Evolutionary conservation across 768 basidiomycete genomes (phyloP).

Genomic region (Suillus placidus): DNA sequence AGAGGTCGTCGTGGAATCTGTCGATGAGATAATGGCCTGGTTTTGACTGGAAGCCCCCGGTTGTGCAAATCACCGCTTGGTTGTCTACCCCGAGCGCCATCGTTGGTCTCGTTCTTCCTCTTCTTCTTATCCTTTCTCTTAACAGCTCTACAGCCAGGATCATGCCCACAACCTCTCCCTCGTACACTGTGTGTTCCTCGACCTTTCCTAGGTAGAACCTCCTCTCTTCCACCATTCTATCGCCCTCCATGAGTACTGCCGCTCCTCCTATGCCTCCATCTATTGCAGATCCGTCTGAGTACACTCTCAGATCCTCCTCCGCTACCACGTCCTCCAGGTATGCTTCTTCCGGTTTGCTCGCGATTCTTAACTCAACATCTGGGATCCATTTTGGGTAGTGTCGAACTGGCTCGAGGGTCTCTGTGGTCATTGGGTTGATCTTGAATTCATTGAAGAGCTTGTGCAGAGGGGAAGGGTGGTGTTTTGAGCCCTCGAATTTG

Average conservation of each 20-base stretch:
- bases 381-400: too few species aligned
- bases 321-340: constrained; percentile 4
- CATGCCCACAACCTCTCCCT: constrained; percentile 33
- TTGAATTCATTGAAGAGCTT: too few species aligned
- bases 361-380: too few species aligned
- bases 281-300: constrained; percentile 34
- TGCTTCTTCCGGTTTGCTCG: too few species aligned
- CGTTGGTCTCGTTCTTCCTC: too few species aligned
- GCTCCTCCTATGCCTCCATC: constrained; percentile 32
- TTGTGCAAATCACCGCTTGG: constrained; percentile 15
- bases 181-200: constrained; percentile 31
- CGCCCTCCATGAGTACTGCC: constrained; percentile 26
- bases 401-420: too few species aligned
- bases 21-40: constrained; percentile 14
- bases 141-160: constrained; percentile 31
- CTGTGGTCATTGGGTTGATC: too few species aligned
- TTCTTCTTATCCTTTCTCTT: not conserved
- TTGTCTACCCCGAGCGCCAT: constrained; percentile 8
- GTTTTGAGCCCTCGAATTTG: too few species aligned
- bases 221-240: constrained; percentile 6
- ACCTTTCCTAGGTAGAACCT: constrained; percentile 25
- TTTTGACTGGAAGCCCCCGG: not conserved
- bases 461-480: too few species aligned
- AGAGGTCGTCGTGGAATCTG: too few species aligned
- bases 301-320: constrained; percentile 16